phyloP scores from a whole-genome alignment of 208 protist species.

The Crithidia acanthocephali region DNA sequence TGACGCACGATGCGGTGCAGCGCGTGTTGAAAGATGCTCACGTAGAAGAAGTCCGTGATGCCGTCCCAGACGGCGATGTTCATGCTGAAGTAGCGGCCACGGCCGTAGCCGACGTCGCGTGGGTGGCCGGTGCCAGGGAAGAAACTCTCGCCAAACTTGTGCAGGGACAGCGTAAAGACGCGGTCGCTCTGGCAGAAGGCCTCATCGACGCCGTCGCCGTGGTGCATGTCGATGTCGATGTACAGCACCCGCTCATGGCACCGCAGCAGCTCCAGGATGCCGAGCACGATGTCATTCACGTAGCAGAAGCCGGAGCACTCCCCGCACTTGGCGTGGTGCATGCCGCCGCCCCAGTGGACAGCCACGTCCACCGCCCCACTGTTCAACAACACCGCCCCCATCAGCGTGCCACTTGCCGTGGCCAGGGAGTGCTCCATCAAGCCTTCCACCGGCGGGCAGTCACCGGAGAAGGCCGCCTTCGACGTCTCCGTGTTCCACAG shows the following conservation, averaged over 20 bases:
- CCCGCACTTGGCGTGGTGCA: conserved; percentile 98
- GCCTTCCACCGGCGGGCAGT: conserved; percentile 90
- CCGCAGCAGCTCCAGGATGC: conserved; percentile 99
- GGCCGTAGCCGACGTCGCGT: conserved; percentile 79
- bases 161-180: conserved; percentile 99
- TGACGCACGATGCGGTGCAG: conserved; percentile 53
- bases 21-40: conserved; percentile 77
- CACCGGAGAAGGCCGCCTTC: conserved; percentile 84
- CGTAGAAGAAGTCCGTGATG: conserved; percentile 92
- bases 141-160: conserved; percentile 99
- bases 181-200: conserved; percentile 99
- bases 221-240: conserved; percentile 99
- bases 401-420: conserved; percentile 82
- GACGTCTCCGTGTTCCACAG: conserved; percentile 83
- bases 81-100: conserved; percentile 87
- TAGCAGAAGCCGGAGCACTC: conserved; percentile 99
- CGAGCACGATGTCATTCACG: conserved; percentile 99
- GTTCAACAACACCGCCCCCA: conserved; percentile 88
- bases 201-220: conserved; percentile 99
- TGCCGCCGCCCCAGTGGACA: conserved; percentile 99
- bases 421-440: conserved; percentile 88
- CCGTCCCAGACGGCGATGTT: conserved; percentile 91
- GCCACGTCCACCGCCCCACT: conserved; percentile 83
- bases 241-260: conserved; percentile 98
- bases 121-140: conserved; percentile 98